Percentiles rank a stretch among this genome's conserved stretches.
Evolutionary conservation across 176 grass and related monocot genomes (phyloP).

Genomic region (bread wheat (Triticum aestivum)): IWGSC_CS_RefSeq_v2.1 NC_057806.1:668497157-668497656

Average conservation of each 20-base stretch:
- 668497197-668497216: constrained; percentile 41
- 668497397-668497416: not conserved
- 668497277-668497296: constrained; percentile 37
- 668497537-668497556: constrained; percentile 13
- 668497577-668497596: not conserved
- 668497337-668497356: not conserved
- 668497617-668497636: too few relatives aligned
- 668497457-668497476: not conserved
- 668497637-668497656: not conserved
- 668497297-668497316: constrained; percentile 34
- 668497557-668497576: not conserved
- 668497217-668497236: constrained; percentile 55
- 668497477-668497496: constrained; percentile 28
- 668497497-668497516: constrained; percentile 34
- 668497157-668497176: constrained; percentile 69
- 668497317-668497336: constrained; percentile 33
- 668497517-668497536: not conserved
- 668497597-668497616: too few relatives aligned
- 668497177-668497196: constrained; percentile 80
- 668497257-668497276: constrained; percentile 35
- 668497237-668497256: constrained; percentile 57
- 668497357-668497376: not conserved
- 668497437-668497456: not conserved
- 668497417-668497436: not conserved
- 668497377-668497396: not conserved